These are phyloP conservation scores for Lagenaria siceraria DNA, from an alignment of 306 rosid genomes.

Conservation along the genomic window DNA sequence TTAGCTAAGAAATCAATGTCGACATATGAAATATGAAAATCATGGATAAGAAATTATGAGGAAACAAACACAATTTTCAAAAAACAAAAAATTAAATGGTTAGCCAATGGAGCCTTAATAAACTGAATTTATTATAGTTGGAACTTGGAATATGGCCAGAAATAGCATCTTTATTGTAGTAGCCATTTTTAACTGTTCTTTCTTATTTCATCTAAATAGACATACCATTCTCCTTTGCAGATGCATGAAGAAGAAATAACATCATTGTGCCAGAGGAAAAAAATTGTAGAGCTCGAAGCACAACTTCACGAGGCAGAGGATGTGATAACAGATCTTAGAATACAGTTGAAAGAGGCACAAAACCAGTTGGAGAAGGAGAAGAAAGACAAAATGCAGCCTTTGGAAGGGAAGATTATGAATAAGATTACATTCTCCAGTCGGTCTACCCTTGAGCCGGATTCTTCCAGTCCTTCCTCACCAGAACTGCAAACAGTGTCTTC, in stretches of 20 bases:
- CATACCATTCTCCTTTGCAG: conserved; percentile 23
- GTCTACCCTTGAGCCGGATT: not conserved
- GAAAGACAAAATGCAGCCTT: conserved; percentile 20
- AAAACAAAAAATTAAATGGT: no score
- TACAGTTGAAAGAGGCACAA: conserved; percentile 34
- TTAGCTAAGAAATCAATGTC: no score
- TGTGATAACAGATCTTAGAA: conserved; percentile 55
- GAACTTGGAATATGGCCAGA: not conserved
- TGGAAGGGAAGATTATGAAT: conserved; percentile 14
- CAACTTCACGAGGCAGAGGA: conserved; percentile 70
- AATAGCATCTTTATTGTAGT: not conserved
- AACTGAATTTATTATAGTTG: not conserved
- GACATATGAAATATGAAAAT: no score
- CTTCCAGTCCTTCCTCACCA: not conserved
- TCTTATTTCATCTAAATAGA: not conserved
- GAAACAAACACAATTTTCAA: no score
- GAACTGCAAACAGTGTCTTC: conserved; percentile 18
- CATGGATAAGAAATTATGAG: no score
- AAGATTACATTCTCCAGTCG: not conserved
- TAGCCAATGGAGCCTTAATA: no score
- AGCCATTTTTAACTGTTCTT: not conserved
- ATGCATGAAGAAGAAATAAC: conserved; percentile 34
- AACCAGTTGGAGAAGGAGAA: conserved; percentile 32
- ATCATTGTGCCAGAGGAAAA: conserved; percentile 33
- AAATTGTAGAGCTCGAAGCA: conserved; percentile 58